Evolutionary conservation across 129 eudicot genomes (phyloP), one percentile per base, ranked within the genome.

Genomic region (Oenanthe sinensis): DNA sequence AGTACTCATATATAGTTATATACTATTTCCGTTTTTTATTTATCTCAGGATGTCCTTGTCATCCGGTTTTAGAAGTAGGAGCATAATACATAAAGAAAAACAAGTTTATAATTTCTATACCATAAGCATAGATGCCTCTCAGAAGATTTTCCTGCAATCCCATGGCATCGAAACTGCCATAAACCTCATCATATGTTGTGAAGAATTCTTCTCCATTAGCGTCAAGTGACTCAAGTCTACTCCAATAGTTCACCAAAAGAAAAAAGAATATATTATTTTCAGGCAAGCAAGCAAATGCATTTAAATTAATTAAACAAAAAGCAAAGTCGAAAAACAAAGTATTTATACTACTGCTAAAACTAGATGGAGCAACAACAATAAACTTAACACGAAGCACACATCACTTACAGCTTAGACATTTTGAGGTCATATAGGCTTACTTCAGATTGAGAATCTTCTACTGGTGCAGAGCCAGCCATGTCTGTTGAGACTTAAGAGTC

Each of bases 141-240:
- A 80, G 37, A 63, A 79, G 77, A 71, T 49, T 50, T 36, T 79
- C 76, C 43, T 70, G 62, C 73, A 79, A 79, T 30, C 72, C 72
- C 82, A 79, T 79, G 16, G 76, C 76, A 55, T 79, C 82, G 11
- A 79, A 79, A 52, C 82, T 80, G 47, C 73, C 82, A 54, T 50
- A 55, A 52, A 80, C 82, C 40, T 80, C 78, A 72, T 72, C 78
- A 20, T 80, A 72, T 19, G 82, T 50, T 22, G 78, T 40, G 48
- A 71, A 71, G 75, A 71, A 71, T 22, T 71, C 49, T 40, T 71
- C 49, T 71, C 75, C 75, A 71, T 71, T 10, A 19, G 46, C 50
- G 22, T 33, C 36, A 33, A 33, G 36, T 33, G 36, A 33, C 36
- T 45, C 49, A 20, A 40, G 75, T 8, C 75, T 71, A 4, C 14